phyloP scores from a whole-genome alignment of 805 yeast species.

The Nakazawaea ambrosiae region DNA sequence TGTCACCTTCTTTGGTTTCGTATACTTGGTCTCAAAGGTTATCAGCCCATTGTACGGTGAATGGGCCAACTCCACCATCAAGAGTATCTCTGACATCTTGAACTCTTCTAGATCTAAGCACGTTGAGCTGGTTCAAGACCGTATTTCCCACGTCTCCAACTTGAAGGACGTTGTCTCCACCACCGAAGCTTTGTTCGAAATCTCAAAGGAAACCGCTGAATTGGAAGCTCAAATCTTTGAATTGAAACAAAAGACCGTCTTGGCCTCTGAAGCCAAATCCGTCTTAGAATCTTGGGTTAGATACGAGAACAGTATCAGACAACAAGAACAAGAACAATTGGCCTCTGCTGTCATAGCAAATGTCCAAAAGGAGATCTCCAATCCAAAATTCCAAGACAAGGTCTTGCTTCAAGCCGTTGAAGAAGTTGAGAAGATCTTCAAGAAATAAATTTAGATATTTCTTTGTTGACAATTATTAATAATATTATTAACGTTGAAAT shows the following conservation, averaged over 20 bases:
- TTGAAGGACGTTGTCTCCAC: constrained; percentile 87
- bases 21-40: constrained; percentile 71
- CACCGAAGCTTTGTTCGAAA: constrained; percentile 86
- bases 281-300: constrained; percentile 99
- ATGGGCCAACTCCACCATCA: constrained; percentile 84
- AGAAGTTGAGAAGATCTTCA: constrained; percentile 84
- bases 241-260: constrained; percentile 83
- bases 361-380: constrained; percentile 76
- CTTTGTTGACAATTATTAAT: too few relatives aligned
- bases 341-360: constrained; percentile 80
- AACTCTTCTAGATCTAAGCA: constrained; percentile 87
- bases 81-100: constrained; percentile 73
- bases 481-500: too few relatives aligned
- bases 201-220: constrained; percentile 94
- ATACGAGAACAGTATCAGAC: constrained; percentile 94
- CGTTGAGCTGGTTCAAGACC: constrained; percentile 85
- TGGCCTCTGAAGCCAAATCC: constrained; percentile 86
- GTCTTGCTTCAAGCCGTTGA: constrained; percentile 85
- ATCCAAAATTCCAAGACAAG: constrained; percentile 90
- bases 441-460: constrained; percentile 17
- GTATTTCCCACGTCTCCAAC: constrained; percentile 83
- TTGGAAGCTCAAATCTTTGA: constrained; percentile 92
- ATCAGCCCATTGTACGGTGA: constrained; percentile 93
- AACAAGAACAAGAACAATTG: constrained; percentile 89
- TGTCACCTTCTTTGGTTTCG: constrained; percentile 71